Conservation (phyloP, 2,329 filamentous ascomycete species). For the Xylariaceae sp. region DNA sequence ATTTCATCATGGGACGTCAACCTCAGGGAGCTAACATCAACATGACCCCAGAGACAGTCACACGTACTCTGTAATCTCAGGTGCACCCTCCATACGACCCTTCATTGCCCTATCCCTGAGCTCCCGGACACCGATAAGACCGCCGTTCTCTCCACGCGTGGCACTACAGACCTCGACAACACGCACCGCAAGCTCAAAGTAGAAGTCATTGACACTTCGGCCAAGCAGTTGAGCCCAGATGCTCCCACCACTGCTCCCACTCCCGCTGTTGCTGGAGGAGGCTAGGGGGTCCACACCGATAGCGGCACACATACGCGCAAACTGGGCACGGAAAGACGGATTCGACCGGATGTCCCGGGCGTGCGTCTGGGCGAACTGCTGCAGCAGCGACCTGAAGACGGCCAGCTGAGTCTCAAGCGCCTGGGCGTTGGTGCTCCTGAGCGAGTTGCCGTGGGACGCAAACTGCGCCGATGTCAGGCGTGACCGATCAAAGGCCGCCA, state of each 20-base stretch:
- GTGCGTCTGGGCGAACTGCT: conserved; percentile 93
- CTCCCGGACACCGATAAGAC: conserved; percentile 79
- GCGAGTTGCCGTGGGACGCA: conserved; percentile 78
- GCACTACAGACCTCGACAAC: conserved; percentile 89
- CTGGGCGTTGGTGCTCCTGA: conserved; percentile 78
- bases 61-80: conserved; percentile 71
- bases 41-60: not conserved
- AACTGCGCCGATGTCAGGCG: conserved; percentile 83
- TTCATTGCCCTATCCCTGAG: conserved; percentile 69
- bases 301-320: conserved; percentile 95
- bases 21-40: not conserved
- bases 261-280: conserved; percentile 41
- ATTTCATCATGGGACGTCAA: not conserved
- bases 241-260: conserved; percentile 52
- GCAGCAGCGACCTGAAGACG: conserved; percentile 90
- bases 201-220: conserved; percentile 92
- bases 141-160: conserved; percentile 86
- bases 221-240: conserved; percentile 93
- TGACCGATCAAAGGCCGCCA: conserved; percentile 83
- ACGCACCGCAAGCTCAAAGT: conserved; percentile 93
- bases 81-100: conserved; percentile 67
- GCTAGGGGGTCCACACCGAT: conserved; percentile 94
- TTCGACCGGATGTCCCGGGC: conserved; percentile 94
- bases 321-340: conserved; percentile 90
- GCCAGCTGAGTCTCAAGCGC: conserved; percentile 89